Evolutionary conservation across 2,329 filamentous ascomycete genomes (phyloP).

Genomic region (Trichocomaceae sp.): DNA sequence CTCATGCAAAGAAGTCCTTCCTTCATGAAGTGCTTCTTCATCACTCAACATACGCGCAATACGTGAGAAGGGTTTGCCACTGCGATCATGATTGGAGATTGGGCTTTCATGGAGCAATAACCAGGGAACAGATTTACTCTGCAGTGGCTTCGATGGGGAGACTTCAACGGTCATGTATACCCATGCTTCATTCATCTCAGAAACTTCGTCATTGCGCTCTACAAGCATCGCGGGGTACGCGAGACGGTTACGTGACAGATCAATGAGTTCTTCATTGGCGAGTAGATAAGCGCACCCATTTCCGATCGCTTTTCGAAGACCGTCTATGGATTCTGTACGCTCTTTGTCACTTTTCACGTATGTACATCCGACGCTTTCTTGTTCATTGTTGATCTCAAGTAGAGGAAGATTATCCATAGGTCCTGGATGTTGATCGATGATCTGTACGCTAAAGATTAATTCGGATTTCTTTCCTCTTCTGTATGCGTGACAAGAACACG

Average conservation of each 20-base stretch:
- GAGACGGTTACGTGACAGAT: not conserved
- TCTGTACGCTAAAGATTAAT: no score
- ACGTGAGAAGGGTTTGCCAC: not conserved
- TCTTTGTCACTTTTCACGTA: not conserved
- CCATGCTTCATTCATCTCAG: not conserved
- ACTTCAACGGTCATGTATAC: not conserved
- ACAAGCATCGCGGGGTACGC: not conserved
- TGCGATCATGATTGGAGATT: not conserved
- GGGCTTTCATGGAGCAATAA: not conserved
- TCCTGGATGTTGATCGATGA: not conserved
- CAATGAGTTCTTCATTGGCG: not conserved
- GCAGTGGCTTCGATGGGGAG: not conserved
- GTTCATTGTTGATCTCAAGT: not conserved
- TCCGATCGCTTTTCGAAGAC: not conserved
- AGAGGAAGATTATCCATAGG: not conserved
- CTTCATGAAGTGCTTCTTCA: not conserved
- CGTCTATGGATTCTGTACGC: not conserved
- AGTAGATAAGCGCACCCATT: not conserved
- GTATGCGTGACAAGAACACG: no score
- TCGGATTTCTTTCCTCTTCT: no score
- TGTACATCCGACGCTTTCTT: not conserved
- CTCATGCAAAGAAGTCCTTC: not conserved
- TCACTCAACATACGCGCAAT: not conserved
- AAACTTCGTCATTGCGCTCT: not conserved
- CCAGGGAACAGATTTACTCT: not conserved